Evolutionary conservation across 257 asterid genomes (phyloP).

Genomic region (Fraxinus excelsior): DNA sequence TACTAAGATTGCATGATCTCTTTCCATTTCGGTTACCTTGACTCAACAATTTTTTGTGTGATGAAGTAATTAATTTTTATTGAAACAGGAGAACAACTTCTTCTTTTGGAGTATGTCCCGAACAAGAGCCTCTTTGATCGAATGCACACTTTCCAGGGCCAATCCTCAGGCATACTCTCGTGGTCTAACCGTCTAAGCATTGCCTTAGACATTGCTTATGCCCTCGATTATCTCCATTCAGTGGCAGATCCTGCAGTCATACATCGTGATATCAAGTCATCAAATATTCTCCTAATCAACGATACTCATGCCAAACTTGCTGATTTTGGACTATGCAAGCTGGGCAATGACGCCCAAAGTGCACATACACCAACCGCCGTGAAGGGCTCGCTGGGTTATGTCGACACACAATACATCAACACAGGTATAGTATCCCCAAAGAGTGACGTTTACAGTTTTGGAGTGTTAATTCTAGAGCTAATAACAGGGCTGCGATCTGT

Average conservation of each 20-base stretch:
- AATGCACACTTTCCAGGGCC: constrained; percentile 69
- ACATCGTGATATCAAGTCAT: constrained; percentile 74
- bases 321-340: constrained; percentile 80
- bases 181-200: constrained; percentile 67
- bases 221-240: constrained; percentile 74
- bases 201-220: constrained; percentile 72
- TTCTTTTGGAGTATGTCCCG: constrained; percentile 71
- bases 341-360: constrained; percentile 49
- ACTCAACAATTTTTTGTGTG: background rate
- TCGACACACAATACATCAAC: constrained; percentile 58
- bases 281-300: constrained; percentile 54
- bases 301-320: constrained; percentile 73
- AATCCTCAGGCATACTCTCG: constrained; percentile 45
- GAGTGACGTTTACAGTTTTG: constrained; percentile 81
- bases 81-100: constrained; percentile 72
- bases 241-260: constrained; percentile 76
- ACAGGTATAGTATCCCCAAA: constrained; percentile 67
- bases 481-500: constrained; percentile 64
- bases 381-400: constrained; percentile 76
- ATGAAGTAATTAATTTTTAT: background rate
- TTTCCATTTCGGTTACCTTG: background rate
- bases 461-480: constrained; percentile 67
- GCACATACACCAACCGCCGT: constrained; percentile 58
- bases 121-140: constrained; percentile 76
- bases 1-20: too few species aligned